Conservation (phyloP, 2,329 filamentous ascomycete genomes). For the Didymella segeticola region DNA sequence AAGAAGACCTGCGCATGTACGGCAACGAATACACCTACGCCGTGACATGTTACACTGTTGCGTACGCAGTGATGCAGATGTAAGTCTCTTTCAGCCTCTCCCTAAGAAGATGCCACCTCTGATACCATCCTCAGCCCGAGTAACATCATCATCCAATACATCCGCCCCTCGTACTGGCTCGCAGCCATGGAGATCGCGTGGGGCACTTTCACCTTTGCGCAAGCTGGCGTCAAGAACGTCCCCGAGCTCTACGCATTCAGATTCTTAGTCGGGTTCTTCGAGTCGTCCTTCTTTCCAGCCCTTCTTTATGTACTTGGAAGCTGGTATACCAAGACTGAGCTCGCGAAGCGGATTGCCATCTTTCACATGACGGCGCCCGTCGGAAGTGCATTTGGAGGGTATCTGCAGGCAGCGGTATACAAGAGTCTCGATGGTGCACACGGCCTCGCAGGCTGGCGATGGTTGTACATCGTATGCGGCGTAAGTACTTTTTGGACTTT, state of each 20-base stretch:
- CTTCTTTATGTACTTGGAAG: background rate
- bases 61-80: conserved; percentile 3
- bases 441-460: conserved; percentile 1
- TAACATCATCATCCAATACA: conserved; percentile 9
- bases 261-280: background rate
- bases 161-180: conserved; percentile 2
- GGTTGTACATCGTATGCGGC: conserved; percentile 1
- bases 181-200: conserved; percentile 6
- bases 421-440: background rate
- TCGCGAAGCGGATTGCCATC: background rate
- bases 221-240: background rate
- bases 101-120: background rate
- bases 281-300: background rate
- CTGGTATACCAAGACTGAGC: background rate
- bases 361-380: conserved; percentile 1
- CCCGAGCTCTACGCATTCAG: background rate
- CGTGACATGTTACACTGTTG: conserved; percentile 3
- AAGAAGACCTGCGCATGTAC: conserved; percentile 4
- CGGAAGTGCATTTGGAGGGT: conserved; percentile 1
- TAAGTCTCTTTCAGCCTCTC: background rate
- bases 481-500: background rate
- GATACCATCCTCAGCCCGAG: background rate
- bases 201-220: conserved; percentile 1
- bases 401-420: conserved; percentile 6
- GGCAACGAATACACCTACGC: conserved; percentile 8